These are phyloP conservation scores for Claviceps paspali DNA, from an alignment of 2,329 filamentous ascomycete genomes.

Conservation along the genomic window DNA sequence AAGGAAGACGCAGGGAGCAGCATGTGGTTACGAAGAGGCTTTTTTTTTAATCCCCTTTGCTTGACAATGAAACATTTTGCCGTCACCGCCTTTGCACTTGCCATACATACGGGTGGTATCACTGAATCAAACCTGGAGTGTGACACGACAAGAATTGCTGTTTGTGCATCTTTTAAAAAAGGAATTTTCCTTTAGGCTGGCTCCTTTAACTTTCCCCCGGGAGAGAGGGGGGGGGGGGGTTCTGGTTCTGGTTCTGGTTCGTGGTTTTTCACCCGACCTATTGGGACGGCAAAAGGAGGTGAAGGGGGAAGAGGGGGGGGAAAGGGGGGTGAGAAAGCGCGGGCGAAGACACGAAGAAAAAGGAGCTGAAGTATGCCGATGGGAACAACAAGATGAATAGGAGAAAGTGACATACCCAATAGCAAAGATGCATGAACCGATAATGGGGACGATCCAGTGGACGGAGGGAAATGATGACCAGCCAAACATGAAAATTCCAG, in stretches of 20 bases:
- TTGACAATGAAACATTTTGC: not conserved
- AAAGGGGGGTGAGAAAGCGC: not conserved
- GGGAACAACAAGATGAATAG: not conserved
- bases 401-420: constrained; percentile 38
- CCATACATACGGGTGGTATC: no score
- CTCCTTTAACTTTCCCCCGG: no score
- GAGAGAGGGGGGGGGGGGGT: no score
- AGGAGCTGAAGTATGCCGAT: no score
- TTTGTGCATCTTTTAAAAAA: no score
- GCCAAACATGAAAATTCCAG: constrained; percentile 76
- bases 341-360: not conserved
- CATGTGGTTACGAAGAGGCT: constrained; percentile 2
- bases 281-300: no score
- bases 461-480: constrained; percentile 67
- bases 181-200: no score
- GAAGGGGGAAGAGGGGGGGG: not conserved
- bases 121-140: no score
- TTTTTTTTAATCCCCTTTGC: not conserved
- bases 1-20: not conserved
- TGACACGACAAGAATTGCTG: no score
- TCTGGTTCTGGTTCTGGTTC: no score
- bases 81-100: constrained; percentile 2
- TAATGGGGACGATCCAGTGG: constrained; percentile 63
- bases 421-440: constrained; percentile 58
- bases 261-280: no score